Evolutionary conservation across 352 stramenopile species (phyloP).

Genomic region (Salisapilia sapeloensis): DNA sequence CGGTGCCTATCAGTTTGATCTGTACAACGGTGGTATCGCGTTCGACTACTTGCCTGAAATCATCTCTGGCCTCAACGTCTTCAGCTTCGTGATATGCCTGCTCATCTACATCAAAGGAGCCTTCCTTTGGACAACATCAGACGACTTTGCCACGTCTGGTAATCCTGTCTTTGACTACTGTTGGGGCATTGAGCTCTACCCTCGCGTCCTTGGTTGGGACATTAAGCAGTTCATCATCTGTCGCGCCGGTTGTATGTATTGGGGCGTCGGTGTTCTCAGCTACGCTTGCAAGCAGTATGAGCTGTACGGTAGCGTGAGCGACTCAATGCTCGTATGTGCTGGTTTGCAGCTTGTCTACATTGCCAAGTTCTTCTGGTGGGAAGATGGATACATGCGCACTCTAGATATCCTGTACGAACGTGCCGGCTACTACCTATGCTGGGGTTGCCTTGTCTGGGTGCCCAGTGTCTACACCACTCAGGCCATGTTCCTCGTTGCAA

Average conservation of each 20-base stretch:
- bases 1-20: constrained; percentile 23
- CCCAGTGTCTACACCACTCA: constrained; percentile 93
- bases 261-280: constrained; percentile 81
- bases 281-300: constrained; percentile 83
- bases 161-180: constrained; percentile 93
- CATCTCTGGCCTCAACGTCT: constrained; percentile 88
- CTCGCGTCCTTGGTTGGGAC: constrained; percentile 83
- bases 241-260: constrained; percentile 94
- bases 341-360: constrained; percentile 89
- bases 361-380: constrained; percentile 96
- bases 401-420: constrained; percentile 96
- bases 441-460: constrained; percentile 95
- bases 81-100: constrained; percentile 87
- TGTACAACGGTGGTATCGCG: constrained; percentile 55
- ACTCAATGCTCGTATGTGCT: constrained; percentile 81
- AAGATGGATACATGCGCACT: constrained; percentile 92
- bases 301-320: constrained; percentile 53
- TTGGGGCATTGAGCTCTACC: constrained; percentile 96
- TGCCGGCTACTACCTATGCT: constrained; percentile 92
- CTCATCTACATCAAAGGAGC: constrained; percentile 88
- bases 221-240: constrained; percentile 98
- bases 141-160: constrained; percentile 85
- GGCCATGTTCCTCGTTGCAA: constrained; percentile 84
- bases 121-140: constrained; percentile 69
- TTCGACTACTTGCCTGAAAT: constrained; percentile 81